Conservation (phyloP, 2,329 filamentous ascomycete species). For the Microdochium trichocladiopsis region DNA sequence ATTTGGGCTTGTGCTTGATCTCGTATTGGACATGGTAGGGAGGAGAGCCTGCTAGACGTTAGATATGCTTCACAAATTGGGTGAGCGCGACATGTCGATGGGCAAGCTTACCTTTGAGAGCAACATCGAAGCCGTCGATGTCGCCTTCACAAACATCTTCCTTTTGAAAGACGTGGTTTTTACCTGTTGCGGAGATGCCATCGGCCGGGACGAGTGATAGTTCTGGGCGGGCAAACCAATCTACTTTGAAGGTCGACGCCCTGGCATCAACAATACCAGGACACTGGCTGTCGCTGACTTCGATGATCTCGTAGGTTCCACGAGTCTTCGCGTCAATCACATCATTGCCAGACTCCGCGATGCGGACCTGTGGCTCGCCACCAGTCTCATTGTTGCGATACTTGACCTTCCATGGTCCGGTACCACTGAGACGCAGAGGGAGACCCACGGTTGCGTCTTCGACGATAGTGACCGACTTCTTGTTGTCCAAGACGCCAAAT, state of each 20-base stretch:
- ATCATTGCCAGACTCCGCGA: slow-evolving; percentile 51
- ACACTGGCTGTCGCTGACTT: slow-evolving; percentile 73
- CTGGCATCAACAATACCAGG: slow-evolving; percentile 71
- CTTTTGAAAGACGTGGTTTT: slow-evolving; percentile 57
- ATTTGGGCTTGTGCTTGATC: slow-evolving; percentile 62
- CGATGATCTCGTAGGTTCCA: slow-evolving; percentile 74
- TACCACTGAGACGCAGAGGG: slow-evolving; percentile 78
- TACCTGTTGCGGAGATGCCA: slow-evolving; percentile 40
- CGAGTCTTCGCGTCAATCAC: slow-evolving; percentile 56
- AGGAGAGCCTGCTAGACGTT: slow-evolving; percentile 49
- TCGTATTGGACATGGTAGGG: slow-evolving; percentile 83
- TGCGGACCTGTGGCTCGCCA: slow-evolving; percentile 21
- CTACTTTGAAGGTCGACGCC: slow-evolving; percentile 69
- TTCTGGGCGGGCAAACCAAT: slow-evolving; percentile 77
- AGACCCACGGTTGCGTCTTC: slow-evolving; percentile 69
- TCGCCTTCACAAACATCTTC: slow-evolving; percentile 90
- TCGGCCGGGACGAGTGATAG: slow-evolving; percentile 61
- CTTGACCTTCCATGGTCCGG: slow-evolving; percentile 73
- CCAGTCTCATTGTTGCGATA: slow-evolving; percentile 62
- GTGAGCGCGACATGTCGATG: not conserved
- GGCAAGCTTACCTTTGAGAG: slow-evolving; percentile 58
- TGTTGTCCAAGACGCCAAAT: slow-evolving; percentile 82
- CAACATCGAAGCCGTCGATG: slow-evolving; percentile 79
- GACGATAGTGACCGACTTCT: slow-evolving; percentile 65
- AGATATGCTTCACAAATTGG: not conserved